A percentile compares a stretch with the other conserved stretches of the same genome.
These are phyloP conservation scores for Cornus kousa DNA, from an alignment of 148 eudicot genomes.

Conservation along the genomic window DNA sequence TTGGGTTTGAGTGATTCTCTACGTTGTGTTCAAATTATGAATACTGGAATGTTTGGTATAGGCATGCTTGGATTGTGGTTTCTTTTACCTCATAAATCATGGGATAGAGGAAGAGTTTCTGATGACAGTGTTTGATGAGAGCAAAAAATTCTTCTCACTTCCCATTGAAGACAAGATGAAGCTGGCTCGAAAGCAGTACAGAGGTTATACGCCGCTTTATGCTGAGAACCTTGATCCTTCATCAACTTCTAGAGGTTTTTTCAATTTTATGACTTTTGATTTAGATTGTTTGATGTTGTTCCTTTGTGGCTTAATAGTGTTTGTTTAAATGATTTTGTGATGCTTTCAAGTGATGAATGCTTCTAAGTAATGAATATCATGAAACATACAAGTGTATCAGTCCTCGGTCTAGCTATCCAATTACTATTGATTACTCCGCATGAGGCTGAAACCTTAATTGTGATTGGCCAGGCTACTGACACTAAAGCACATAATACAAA, in stretches of 20 bases:
- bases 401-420: not conserved
- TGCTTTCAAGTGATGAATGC: not conserved
- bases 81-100: slow-evolving; percentile 86
- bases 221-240: slow-evolving; percentile 63
- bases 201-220: slow-evolving; percentile 71
- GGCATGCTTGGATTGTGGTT: slow-evolving; percentile 80
- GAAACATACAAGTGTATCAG: not conserved
- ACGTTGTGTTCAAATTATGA: not conserved
- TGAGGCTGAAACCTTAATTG: too few relatives aligned
- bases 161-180: slow-evolving; percentile 69
- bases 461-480: not conserved
- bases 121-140: slow-evolving; percentile 45
- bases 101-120: slow-evolving; percentile 60
- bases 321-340: not conserved
- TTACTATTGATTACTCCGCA: not conserved
- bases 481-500: too few relatives aligned
- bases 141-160: slow-evolving; percentile 58
- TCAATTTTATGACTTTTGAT: not conserved
- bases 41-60: slow-evolving; percentile 14
- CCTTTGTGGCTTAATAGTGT: not conserved
- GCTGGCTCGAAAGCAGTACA: slow-evolving; percentile 41
- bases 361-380: not conserved
- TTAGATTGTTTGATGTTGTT: too few relatives aligned
- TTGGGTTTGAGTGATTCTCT: not conserved
- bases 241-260: slow-evolving; percentile 42